A percentile compares a stretch with the other conserved stretches of the same genome.
phyloP scores from a whole-genome alignment of 495 filamentous ascomycete species.

The Talaromyces thailandensis region DNA sequence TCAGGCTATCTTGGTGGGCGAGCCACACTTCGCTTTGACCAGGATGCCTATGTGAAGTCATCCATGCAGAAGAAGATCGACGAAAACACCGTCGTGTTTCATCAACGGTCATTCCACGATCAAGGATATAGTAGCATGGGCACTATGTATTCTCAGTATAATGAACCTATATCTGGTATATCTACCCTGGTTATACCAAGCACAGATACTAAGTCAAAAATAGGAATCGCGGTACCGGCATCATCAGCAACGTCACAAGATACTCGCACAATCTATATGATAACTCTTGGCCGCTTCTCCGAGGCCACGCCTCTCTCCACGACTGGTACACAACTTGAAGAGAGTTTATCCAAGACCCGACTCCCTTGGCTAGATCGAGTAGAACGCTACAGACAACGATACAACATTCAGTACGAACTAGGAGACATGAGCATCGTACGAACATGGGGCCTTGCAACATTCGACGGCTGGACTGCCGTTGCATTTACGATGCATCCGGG shows the following conservation, averaged over 20 bases:
- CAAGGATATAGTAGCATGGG: slow-evolving; percentile 1
- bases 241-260: not conserved
- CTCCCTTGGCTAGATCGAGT: slow-evolving; percentile 25
- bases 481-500: slow-evolving; percentile 41
- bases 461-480: slow-evolving; percentile 26
- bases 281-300: not conserved
- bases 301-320: slow-evolving; percentile 2
- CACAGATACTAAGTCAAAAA: not conserved
- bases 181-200: not conserved
- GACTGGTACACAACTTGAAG: not conserved
- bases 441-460: slow-evolving; percentile 43
- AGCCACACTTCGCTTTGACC: slow-evolving; percentile 1
- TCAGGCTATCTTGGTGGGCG: slow-evolving; percentile 1
- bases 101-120: slow-evolving; percentile 3
- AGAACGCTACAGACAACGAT: slow-evolving; percentile 28
- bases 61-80: not conserved
- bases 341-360: not conserved
- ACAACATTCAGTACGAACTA: slow-evolving; percentile 36
- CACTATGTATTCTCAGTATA: slow-evolving; percentile 1
- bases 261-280: not conserved
- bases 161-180: slow-evolving; percentile 4
- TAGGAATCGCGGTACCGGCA: not conserved
- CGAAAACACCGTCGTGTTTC: not conserved
- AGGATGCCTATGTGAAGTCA: not conserved
- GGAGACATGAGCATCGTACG: slow-evolving; percentile 31